A percentile compares a stretch with the other conserved stretches of the same genome.
Evolutionary conservation across 108 stramenopile genomes (phyloP).

Genomic region (Fragilariopsis cylindrus): DNA sequence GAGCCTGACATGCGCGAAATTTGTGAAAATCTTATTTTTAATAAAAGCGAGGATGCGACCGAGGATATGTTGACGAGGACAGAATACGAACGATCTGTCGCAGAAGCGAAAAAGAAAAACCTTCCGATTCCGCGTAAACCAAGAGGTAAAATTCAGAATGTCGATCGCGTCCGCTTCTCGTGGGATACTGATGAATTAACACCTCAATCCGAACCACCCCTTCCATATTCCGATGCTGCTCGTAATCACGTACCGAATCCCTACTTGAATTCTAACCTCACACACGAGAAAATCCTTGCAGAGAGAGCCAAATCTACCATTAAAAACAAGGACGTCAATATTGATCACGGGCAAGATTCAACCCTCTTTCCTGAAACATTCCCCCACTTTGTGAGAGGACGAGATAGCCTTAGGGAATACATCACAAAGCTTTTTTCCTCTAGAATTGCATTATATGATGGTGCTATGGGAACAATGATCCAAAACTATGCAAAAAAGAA

Average conservation of each 20-base stretch:
- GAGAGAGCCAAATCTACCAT: constrained; percentile 77
- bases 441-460: constrained; percentile 94
- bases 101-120: constrained; percentile 83
- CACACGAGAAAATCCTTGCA: constrained; percentile 74
- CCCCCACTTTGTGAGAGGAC: constrained; percentile 92
- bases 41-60: constrained; percentile 82
- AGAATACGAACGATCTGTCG: constrained; percentile 68
- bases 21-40: constrained; percentile 88
- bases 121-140: constrained; percentile 68
- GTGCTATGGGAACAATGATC: constrained; percentile 99
- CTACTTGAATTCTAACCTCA: constrained; percentile 70
- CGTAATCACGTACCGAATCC: constrained; percentile 84
- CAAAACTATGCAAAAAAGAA: constrained; percentile 94
- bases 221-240: constrained; percentile 82
- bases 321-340: constrained; percentile 77
- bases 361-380: constrained; percentile 71
- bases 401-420: constrained; percentile 89
- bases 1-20: constrained; percentile 69
- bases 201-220: constrained; percentile 77
- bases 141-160: constrained; percentile 49
- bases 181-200: constrained; percentile 44
- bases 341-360: constrained; percentile 72
- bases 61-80: constrained; percentile 89
- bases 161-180: constrained; percentile 34
- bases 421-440: constrained; percentile 84